These are phyloP conservation scores for Fusarium succisae DNA, from an alignment of 2,329 filamentous ascomycete genomes.

Conservation along the genomic window DNA sequence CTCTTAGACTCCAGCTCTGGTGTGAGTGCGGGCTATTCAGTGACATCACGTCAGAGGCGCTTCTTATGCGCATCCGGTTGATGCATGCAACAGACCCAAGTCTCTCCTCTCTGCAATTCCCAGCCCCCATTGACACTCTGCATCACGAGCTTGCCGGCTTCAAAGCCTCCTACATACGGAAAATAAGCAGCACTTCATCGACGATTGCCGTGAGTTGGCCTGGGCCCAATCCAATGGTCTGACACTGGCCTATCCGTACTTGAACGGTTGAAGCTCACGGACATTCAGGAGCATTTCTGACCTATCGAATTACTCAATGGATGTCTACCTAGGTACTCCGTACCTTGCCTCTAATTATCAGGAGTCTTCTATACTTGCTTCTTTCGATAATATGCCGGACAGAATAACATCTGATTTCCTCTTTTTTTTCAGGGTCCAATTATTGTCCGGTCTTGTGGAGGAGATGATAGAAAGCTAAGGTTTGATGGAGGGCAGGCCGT, in stretches of 20 bases:
- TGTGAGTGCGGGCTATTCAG: conserved; percentile 5
- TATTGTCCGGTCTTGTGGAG: neutral
- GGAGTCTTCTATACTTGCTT: conserved; percentile 17
- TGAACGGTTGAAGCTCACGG: conserved; percentile 11
- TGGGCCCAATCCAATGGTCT: neutral
- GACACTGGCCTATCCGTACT: conserved; percentile 1
- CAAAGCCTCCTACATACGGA: neutral
- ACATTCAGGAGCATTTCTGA: conserved; percentile 10
- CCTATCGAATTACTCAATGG: conserved; percentile 17
- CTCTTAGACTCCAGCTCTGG: neutral
- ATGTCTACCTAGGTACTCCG: neutral
- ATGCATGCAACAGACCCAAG: conserved; percentile 25
- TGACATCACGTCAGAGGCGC: conserved; percentile 33
- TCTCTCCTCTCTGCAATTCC: conserved; percentile 12
- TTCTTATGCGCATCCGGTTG: conserved; percentile 26
- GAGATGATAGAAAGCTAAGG: neutral
- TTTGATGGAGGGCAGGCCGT: neutral
- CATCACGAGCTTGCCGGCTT: conserved; percentile 31
- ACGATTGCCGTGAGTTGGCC: conserved; percentile 15
- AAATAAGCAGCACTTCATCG: conserved; percentile 26
- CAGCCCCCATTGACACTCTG: conserved; percentile 27
- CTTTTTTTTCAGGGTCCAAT: conserved; percentile 17
- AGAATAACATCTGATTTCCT: neutral
- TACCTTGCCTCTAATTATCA: conserved; percentile 12
- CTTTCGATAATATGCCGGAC: neutral